Conservation (phyloP, 1,139 yeast genomes). For the Sugiyamaella paludigena region DNA sequence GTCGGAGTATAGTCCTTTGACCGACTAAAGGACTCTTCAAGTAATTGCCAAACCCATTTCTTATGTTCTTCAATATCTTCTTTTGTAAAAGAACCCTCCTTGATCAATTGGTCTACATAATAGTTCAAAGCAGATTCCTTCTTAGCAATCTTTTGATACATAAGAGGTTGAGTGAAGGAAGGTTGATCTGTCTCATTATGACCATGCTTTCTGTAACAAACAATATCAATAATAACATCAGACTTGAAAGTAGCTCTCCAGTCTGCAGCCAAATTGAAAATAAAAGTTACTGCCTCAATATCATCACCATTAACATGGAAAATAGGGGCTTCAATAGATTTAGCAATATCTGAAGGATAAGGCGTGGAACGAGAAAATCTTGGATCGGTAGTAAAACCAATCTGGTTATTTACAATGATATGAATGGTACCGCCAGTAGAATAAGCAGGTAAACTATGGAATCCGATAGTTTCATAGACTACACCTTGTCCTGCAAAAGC, state of each 20-base stretch:
- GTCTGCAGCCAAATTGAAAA: constrained; percentile 95
- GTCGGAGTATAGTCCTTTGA: constrained; percentile 90
- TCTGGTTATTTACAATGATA: constrained; percentile 94
- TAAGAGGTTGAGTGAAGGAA: constrained; percentile 94
- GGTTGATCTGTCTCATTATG: constrained; percentile 99
- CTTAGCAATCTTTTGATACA: constrained; percentile 88
- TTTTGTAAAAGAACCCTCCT: constrained; percentile 84
- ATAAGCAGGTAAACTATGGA: constrained; percentile 87
- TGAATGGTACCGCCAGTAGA: constrained; percentile 99
- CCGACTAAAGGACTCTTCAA: constrained; percentile 85
- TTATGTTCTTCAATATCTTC: constrained; percentile 94
- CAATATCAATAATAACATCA: constrained; percentile 94
- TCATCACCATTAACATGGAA: constrained; percentile 99
- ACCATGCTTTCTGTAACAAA: constrained; percentile 98
- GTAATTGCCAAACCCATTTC: constrained; percentile 94
- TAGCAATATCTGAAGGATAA: constrained; percentile 97
- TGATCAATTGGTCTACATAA: constrained; percentile 73
- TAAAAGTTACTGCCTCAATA: constrained; percentile 87
- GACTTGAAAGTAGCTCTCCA: constrained; percentile 97
- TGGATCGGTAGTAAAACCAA: constrained; percentile 99
- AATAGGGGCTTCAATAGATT: constrained; percentile 94
- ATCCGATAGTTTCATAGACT: constrained; percentile 97
- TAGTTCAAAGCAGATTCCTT: constrained; percentile 86
- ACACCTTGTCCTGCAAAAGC: constrained; percentile 99
- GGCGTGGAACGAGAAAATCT: constrained; percentile 96